Conservation (phyloP, 805 yeast species). For the Pichia deserticola region DNA sequence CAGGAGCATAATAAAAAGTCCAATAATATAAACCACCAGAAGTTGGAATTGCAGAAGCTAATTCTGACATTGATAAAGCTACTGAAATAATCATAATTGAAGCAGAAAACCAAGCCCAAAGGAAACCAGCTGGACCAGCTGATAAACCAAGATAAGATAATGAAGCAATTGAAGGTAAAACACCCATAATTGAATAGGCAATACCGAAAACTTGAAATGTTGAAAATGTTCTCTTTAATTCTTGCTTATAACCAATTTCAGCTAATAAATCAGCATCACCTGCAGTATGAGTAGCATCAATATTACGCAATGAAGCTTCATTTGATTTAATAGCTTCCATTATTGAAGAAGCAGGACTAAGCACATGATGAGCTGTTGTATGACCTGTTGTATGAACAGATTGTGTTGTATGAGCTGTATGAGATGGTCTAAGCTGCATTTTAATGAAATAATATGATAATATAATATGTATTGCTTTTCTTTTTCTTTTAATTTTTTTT, state of each 20-base stretch:
- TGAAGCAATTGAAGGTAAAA: slow-evolving; percentile 58
- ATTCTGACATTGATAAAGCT: slow-evolving; percentile 59
- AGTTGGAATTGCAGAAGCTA: slow-evolving; percentile 66
- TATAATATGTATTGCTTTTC: too few species aligned
- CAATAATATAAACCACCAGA: slow-evolving; percentile 69
- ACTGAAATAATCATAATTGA: slow-evolving; percentile 46
- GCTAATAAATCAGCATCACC: slow-evolving; percentile 33
- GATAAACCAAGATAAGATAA: slow-evolving; percentile 43
- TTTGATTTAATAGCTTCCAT: slow-evolving; percentile 16
- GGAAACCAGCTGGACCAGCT: slow-evolving; percentile 56
- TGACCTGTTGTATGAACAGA: neutral
- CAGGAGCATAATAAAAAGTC: slow-evolving; percentile 63
- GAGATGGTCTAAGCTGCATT: neutral
- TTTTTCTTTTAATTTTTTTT: too few species aligned
- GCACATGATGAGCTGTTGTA: slow-evolving; percentile 5
- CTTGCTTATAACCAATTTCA: slow-evolving; percentile 66
- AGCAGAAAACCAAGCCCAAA: slow-evolving; percentile 69
- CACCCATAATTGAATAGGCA: slow-evolving; percentile 67
- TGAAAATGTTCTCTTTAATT: slow-evolving; percentile 52
- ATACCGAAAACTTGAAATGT: slow-evolving; percentile 62
- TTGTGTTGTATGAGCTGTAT: slow-evolving; percentile 1
- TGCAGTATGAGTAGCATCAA: slow-evolving; percentile 21
- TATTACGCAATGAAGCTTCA: slow-evolving; percentile 23
- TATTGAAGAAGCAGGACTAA: slow-evolving; percentile 13
- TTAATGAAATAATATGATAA: neutral